Conservation (phyloP, 176 grass and related monocot genomes). For the Otatea glauca region DNA sequence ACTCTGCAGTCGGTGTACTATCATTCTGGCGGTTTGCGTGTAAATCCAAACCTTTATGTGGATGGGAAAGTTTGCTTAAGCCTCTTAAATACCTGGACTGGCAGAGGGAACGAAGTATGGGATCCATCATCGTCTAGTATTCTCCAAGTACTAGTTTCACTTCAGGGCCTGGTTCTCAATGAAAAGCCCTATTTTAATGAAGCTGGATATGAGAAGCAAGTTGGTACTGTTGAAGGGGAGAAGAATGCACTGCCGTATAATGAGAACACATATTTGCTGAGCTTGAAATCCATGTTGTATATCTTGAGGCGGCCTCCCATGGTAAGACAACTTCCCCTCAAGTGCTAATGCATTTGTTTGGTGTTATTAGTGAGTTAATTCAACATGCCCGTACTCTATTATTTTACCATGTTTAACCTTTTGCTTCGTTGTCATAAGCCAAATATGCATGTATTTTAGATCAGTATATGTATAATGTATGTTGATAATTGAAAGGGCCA, state of each 20-base stretch:
- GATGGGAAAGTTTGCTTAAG: constrained; percentile 98
- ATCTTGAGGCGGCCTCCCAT: constrained; percentile 85
- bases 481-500: not conserved
- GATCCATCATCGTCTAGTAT: constrained; percentile 89
- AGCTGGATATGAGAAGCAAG: constrained; percentile 95
- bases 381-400: not conserved
- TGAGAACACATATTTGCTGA: constrained; percentile 95
- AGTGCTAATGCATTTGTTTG: constrained; percentile 3
- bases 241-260: constrained; percentile 97
- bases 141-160: constrained; percentile 91
- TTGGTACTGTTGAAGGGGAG: constrained; percentile 93
- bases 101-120: constrained; percentile 95
- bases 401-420: constrained; percentile 17
- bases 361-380: constrained; percentile 26
- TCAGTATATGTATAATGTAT: not conserved
- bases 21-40: constrained; percentile 90
- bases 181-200: constrained; percentile 97
- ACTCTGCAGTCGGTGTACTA: constrained; percentile 86
- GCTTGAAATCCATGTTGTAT: constrained; percentile 94
- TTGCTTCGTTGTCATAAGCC: constrained; percentile 16
- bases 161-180: constrained; percentile 96
- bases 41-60: constrained; percentile 95
- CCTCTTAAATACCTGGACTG: constrained; percentile 91
- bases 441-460: not conserved
- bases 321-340: constrained; percentile 54